Conservation (phyloP, 2,329 filamentous ascomycete genomes). For the Paramyrothecium roridum region DNA sequence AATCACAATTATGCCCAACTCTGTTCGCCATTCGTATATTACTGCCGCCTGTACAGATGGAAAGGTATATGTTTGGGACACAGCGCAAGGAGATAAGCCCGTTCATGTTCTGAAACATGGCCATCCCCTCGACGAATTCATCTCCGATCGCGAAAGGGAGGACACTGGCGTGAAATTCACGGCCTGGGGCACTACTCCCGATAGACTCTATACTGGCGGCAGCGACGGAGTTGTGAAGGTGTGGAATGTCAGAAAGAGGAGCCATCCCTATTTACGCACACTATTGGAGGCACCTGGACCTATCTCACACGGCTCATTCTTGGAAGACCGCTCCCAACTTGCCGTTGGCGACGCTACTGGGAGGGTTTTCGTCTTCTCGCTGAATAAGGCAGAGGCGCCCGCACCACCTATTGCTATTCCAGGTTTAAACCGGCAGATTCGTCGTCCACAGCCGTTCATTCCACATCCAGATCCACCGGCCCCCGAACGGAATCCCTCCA, state of each 20-base stretch:
- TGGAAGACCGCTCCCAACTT: constrained; percentile 51
- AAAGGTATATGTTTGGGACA: constrained; percentile 62
- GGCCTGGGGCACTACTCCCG: constrained; percentile 54
- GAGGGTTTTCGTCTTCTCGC: constrained; percentile 52
- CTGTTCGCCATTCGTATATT: constrained; percentile 45
- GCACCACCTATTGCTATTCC: constrained; percentile 31
- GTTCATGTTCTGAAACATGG: constrained; percentile 56
- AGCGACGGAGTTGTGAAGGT: constrained; percentile 62
- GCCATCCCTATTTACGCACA: constrained; percentile 45
- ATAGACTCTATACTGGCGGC: constrained; percentile 61
- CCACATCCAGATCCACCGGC: constrained; percentile 48
- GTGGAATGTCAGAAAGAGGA: constrained; percentile 53
- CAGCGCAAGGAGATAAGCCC: constrained; percentile 49
- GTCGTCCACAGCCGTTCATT: constrained; percentile 44
- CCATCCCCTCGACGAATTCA: constrained; percentile 33
- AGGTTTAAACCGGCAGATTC: constrained; percentile 29
- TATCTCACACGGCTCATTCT: constrained; percentile 57
- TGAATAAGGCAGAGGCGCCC: constrained; percentile 40
- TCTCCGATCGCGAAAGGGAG: constrained; percentile 46
- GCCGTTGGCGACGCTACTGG: constrained; percentile 61
- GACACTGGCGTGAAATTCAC: constrained; percentile 64
- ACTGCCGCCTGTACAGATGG: constrained; percentile 62
- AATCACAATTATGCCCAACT: constrained; percentile 56
- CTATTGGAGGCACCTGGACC: constrained; percentile 53
- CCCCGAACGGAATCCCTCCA: constrained; percentile 20